Base-by-base conservation (phyloP, 2,329 filamentous ascomycete genomes). In the Xylariaceae sp. region DNA sequence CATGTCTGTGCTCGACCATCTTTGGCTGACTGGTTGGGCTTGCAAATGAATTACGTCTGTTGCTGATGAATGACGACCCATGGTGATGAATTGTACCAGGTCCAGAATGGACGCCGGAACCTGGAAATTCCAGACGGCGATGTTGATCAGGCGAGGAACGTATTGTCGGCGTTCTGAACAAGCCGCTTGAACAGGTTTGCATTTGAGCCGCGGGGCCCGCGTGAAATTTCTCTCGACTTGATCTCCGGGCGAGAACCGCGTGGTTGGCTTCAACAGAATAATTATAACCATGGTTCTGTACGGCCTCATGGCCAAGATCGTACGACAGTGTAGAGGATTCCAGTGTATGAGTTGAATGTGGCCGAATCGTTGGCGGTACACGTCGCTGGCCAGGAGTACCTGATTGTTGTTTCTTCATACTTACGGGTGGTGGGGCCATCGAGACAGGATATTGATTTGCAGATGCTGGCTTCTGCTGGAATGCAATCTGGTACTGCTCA, bases 381-480 rank as follows among this genome's bases (percentile, higher is more conserved):
- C 71, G 68, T 10, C 73, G 65, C 11, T 70, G 65, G 7, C 69
- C 63, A 4, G 72, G 69, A 35, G 72, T 75, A 7, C 69, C 64
- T 5, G 72, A 69, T 35, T 73, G 75, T 30, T 75, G 73, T 3
- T 74, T 77, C n/a, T 71, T 71, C 70, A 79, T 74, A 64, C 75
- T 79, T 34, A 78, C 72, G 0, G 78, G 76, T 0, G 76, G 75
- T 2, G 75, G 72, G 0, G 74, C 73, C 56, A 66, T 75, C 8
- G 71, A 65, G 57, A 69, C 73, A 47, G 67, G 70, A 48, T 62
- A 47, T 34, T 61, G 64, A 37, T 52, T 51, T 49, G 53, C 37
- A 18, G 54, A 51, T 37, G 59, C 61, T 17, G 61, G 48, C 37
- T 60, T 62, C 9, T 63, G 23, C 23, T 30, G 60, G n/a, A 61